Base-by-base conservation (phyloP, 148 eudicot species). In the Salicornia ramosissima region DNA sequence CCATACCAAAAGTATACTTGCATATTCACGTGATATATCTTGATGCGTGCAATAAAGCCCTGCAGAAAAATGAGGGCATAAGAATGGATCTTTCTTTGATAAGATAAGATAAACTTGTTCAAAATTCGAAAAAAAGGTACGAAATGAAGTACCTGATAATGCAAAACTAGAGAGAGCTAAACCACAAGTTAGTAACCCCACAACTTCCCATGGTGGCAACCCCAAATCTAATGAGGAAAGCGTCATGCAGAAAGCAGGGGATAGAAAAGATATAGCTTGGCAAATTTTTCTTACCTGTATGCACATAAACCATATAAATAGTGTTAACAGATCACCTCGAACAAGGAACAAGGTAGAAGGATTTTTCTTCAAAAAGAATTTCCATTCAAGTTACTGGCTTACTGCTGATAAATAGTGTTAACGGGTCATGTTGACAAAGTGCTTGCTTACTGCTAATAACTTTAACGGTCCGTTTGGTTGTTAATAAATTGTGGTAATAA, bases 31-130 rank as follows among this genome's bases (percentile, higher is more conserved):
- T 40, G 98, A 94, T 10, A 94, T 94, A 81, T 94, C 98, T 90
- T 94, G 98, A 86, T 94, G 98, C 31, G 98, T 94, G 75, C 98
- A 94, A 64, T 94, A 94, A 2, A 94, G 83, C 67, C 98, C 98
- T 94, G 86, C 79, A 76, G 58, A 25, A 59, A 73, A 50, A 50
- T 15, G 22, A 0, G 71, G 60, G 29, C 7, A 21, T 40, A 53
- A 65, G 56, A 29, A 36, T 25, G 54, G 10, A 45, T 51, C 24
- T 16, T 52, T 63, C 7, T 14, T 4, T 46, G n/a, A n/a, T n/a
- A n/a, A n/a, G n/a, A n/a, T n/a, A n/a, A 42, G 34, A 39, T 42
- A 40, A 36, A 63, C 29, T 42, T 4, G 43, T 25, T 54, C 24
- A 51, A 19, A 2, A 40, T 3, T 24, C 10, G 52, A n/a, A 56